Conservation (phyloP, 805 yeast species). For the Saturnispora hagleri region DNA sequence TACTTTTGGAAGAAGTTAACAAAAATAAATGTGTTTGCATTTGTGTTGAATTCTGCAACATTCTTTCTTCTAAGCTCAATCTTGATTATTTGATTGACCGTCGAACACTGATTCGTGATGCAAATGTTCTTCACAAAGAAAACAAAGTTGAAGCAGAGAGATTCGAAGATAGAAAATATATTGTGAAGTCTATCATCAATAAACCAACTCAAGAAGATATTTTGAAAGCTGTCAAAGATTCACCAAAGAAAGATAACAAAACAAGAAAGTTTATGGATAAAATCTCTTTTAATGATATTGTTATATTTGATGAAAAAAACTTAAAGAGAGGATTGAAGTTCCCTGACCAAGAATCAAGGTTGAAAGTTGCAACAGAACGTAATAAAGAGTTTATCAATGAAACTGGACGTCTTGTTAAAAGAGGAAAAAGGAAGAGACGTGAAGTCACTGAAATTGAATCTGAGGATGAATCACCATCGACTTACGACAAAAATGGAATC, state of each 20-base stretch:
- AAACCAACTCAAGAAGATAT: conserved; percentile 15
- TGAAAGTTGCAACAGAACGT: conserved; percentile 6
- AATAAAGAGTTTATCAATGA: conserved; percentile 2
- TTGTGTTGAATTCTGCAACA: conserved; percentile 32
- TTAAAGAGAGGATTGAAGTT: conserved; percentile 10
- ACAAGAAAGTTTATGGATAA: conserved; percentile 9
- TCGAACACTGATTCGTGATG: conserved; percentile 42
- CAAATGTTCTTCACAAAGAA: conserved; percentile 27
- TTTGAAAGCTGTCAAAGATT: conserved; percentile 1
- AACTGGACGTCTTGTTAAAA: conserved; percentile 4
- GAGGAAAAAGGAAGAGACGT: conserved; percentile 4
- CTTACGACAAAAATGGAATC: not conserved
- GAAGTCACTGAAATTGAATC: not conserved
- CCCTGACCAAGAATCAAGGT: conserved; percentile 10
- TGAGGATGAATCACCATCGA: not conserved
- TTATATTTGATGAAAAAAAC: conserved; percentile 5
- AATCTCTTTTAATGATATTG: conserved; percentile 8
- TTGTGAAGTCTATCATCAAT: conserved; percentile 12
- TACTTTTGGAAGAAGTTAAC: conserved; percentile 32
- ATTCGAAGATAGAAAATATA: conserved; percentile 8
- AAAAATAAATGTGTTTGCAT: conserved; percentile 38
- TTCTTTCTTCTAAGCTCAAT: conserved; percentile 33
- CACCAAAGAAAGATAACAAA: not conserved
- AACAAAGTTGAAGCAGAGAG: conserved; percentile 16
- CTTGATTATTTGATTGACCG: conserved; percentile 39